Conservation (phyloP, 495 filamentous ascomycete species). For the Penicillium malachiteum region DNA sequence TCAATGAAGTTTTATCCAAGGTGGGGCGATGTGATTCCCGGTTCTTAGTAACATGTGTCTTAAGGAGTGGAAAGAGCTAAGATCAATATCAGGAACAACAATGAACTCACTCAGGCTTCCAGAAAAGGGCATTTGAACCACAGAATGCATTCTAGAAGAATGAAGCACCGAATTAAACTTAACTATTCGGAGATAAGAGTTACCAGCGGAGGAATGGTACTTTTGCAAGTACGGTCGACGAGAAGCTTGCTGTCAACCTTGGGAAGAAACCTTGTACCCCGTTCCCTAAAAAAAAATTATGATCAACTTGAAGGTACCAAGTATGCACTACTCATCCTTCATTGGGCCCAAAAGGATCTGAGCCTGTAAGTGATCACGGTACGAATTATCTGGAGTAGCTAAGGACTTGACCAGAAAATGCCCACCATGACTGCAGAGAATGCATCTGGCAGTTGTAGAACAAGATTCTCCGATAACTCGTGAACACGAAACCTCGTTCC, state of each 20-base stretch:
- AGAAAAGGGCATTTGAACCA: neutral
- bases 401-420: neutral
- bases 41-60: neutral
- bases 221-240: neutral
- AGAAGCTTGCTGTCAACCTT: no score
- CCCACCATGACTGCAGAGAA: neutral
- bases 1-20: neutral
- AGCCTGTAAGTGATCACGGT: neutral
- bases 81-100: neutral
- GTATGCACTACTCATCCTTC: no score
- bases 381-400: neutral
- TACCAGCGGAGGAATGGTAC: slow-evolving; percentile 1
- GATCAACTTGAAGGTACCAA: no score
- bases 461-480: neutral
- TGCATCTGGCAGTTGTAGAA: neutral
- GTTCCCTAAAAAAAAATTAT: no score
- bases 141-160: no score
- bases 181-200: neutral
- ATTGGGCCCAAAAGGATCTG: neutral
- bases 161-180: no score
- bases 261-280: no score
- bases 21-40: neutral
- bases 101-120: neutral
- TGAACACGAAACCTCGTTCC: slow-evolving; percentile 7
- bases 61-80: no score